Conservation (phyloP, 768 basidiomycete species). For the Pulveroboletus sp. region DNA sequence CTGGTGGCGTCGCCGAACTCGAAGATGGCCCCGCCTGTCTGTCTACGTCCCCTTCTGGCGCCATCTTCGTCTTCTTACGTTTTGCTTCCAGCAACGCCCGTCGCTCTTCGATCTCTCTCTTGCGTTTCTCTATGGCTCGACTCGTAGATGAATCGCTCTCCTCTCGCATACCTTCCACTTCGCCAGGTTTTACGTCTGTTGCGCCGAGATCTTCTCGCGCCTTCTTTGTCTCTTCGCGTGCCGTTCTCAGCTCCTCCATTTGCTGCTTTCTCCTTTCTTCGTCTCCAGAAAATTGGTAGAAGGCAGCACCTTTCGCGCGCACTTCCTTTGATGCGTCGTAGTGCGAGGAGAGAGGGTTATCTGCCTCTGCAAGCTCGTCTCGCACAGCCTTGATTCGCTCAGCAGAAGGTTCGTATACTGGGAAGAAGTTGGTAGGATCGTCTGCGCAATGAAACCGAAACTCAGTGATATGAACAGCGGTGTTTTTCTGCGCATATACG, state of each 20-base stretch:
- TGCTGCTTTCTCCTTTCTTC: slow-evolving; percentile 73
- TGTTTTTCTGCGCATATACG: slow-evolving; percentile 11
- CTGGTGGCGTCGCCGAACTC: not conserved
- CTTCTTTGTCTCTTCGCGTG: slow-evolving; percentile 68
- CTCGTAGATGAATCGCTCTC: slow-evolving; percentile 37
- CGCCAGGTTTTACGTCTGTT: slow-evolving; percentile 59
- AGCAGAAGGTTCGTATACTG: slow-evolving; percentile 78
- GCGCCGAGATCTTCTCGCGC: slow-evolving; percentile 58
- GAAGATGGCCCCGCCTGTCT: not conserved
- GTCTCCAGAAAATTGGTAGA: slow-evolving; percentile 87
- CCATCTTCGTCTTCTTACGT: slow-evolving; percentile 48
- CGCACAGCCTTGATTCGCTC: slow-evolving; percentile 76
- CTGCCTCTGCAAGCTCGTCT: slow-evolving; percentile 59
- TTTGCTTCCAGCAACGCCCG: slow-evolving; percentile 59
- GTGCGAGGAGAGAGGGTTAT: slow-evolving; percentile 69
- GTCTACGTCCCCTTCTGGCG: slow-evolving; percentile 4
- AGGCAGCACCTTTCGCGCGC: slow-evolving; percentile 84
- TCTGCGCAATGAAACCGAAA: slow-evolving; percentile 39
- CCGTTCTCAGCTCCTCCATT: slow-evolving; percentile 75
- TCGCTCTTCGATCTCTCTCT: slow-evolving; percentile 69
- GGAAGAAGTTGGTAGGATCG: slow-evolving; percentile 82
- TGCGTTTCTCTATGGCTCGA: slow-evolving; percentile 61
- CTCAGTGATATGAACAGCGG: not conserved
- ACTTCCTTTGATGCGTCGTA: slow-evolving; percentile 83
- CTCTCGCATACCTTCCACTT: slow-evolving; percentile 70